Percentiles rank a stretch among this genome's conserved stretches.
These are phyloP conservation scores for Lasiodiplodia theobromae DNA, from an alignment of 2,329 filamentous ascomycete genomes.

Conservation along the genomic window DNA sequence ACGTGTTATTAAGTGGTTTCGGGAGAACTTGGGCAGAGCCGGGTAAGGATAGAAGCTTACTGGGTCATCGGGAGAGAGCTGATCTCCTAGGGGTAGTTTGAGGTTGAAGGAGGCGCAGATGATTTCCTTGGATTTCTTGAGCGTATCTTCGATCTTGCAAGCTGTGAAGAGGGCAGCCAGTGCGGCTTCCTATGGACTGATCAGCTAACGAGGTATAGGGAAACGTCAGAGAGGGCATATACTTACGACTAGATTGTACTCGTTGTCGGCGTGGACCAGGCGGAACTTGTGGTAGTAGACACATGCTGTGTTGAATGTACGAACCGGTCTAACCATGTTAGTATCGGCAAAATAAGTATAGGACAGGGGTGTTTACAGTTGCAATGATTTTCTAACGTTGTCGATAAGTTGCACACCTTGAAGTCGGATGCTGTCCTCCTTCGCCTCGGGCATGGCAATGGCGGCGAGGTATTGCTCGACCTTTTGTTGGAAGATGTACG, in stretches of 20 bases:
- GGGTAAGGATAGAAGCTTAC: slow-evolving; percentile 54
- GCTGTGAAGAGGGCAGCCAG: slow-evolving; percentile 88
- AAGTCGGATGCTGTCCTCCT: slow-evolving; percentile 80
- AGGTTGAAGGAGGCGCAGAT: slow-evolving; percentile 89
- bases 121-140: slow-evolving; percentile 95
- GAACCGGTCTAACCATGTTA: slow-evolving; percentile 70
- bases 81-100: slow-evolving; percentile 71
- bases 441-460: slow-evolving; percentile 74
- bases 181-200: slow-evolving; percentile 72
- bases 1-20: not conserved
- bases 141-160: slow-evolving; percentile 96
- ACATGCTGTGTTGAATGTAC: slow-evolving; percentile 90
- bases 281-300: slow-evolving; percentile 95
- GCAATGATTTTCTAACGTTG: slow-evolving; percentile 77
- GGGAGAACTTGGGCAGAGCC: not conserved
- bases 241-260: slow-evolving; percentile 75
- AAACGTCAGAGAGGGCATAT: not conserved
- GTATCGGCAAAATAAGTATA: not conserved
- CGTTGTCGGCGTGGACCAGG: slow-evolving; percentile 80
- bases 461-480: slow-evolving; percentile 75
- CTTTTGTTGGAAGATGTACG: slow-evolving; percentile 83
- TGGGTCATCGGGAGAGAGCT: slow-evolving; percentile 80
- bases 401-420: slow-evolving; percentile 92
- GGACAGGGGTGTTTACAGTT: slow-evolving; percentile 67
- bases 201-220: not conserved